A percentile compares a stretch with the other conserved stretches of the same genome.
phyloP scores from a whole-genome alignment of 495 filamentous ascomycete genomes.

The Tuber melanosporum region DNA sequence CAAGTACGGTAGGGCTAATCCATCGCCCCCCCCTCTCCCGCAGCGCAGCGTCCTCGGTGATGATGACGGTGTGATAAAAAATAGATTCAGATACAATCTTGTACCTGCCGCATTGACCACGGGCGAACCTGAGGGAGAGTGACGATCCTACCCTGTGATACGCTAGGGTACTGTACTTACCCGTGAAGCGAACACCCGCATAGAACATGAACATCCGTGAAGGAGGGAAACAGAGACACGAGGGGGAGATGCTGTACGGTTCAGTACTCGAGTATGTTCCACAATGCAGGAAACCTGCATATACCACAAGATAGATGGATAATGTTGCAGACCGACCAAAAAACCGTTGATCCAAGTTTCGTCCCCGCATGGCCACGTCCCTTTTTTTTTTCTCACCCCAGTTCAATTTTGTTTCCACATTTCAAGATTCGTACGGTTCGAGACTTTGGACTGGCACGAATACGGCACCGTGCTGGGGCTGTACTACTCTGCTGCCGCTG shows the following conservation, averaged over 20 bases:
- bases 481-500: not conserved
- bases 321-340: not conserved
- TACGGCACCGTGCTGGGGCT: not conserved
- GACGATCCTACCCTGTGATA: not conserved
- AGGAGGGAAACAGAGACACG: not conserved
- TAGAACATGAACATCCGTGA: not conserved
- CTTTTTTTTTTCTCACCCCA: not conserved
- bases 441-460: not conserved
- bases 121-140: not conserved
- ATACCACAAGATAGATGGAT: not conserved
- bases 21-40: not conserved
- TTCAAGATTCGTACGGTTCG: not conserved
- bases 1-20: not conserved
- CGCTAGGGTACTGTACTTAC: not conserved
- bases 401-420: not conserved
- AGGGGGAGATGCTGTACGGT: not conserved
- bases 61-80: not conserved
- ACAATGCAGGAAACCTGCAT: conserved; percentile 2
- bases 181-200: not conserved
- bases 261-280: not conserved
- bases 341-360: not conserved
- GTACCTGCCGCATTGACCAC: not conserved
- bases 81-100: not conserved
- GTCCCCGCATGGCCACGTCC: not conserved
- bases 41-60: not conserved